Evolutionary conservation across 164 flowering plant genomes (phyloP).

Genomic region (Stephania cephalantha): DNA sequence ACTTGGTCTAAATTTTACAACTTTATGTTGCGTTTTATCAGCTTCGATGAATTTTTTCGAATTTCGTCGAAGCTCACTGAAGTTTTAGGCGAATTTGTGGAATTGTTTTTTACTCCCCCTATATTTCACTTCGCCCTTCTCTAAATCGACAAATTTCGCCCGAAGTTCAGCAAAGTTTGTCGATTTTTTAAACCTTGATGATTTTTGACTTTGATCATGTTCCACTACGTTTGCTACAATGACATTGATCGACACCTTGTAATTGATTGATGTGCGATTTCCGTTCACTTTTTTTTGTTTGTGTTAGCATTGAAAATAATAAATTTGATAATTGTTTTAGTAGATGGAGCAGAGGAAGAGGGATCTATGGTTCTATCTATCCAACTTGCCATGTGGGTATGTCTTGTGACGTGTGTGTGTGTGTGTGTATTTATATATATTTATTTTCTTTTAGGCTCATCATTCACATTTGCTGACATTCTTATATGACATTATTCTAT

Average conservation of each 20-base stretch:
- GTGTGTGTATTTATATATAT: too few relatives aligned
- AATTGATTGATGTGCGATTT: neutral
- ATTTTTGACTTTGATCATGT: neutral
- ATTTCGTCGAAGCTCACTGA: too few relatives aligned
- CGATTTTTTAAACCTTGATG: too few relatives aligned
- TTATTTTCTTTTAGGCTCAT: neutral
- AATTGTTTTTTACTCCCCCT: too few relatives aligned
- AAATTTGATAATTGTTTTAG: conserved; percentile 9
- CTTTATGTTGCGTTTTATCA: too few relatives aligned
- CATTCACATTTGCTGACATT: neutral
- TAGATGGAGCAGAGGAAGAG: conserved; percentile 38
- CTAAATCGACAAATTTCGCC: too few relatives aligned
- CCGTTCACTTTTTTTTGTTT: neutral
- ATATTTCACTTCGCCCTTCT: too few relatives aligned
- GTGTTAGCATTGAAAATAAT: neutral
- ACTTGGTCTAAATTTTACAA: too few relatives aligned
- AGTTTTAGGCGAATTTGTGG: too few relatives aligned
- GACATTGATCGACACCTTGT: neutral
- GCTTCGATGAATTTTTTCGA: too few relatives aligned
- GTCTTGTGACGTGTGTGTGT: conserved; percentile 11
- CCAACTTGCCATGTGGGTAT: conserved; percentile 98
- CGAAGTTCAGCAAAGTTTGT: too few relatives aligned
- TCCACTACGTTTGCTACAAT: neutral
- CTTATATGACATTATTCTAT: neutral
- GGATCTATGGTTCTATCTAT: conserved; percentile 39